Evolutionary conservation across 352 stramenopile species (phyloP), one percentile per base, ranked within the genome.

Genomic region (Phytopythium aichiense): DNA sequence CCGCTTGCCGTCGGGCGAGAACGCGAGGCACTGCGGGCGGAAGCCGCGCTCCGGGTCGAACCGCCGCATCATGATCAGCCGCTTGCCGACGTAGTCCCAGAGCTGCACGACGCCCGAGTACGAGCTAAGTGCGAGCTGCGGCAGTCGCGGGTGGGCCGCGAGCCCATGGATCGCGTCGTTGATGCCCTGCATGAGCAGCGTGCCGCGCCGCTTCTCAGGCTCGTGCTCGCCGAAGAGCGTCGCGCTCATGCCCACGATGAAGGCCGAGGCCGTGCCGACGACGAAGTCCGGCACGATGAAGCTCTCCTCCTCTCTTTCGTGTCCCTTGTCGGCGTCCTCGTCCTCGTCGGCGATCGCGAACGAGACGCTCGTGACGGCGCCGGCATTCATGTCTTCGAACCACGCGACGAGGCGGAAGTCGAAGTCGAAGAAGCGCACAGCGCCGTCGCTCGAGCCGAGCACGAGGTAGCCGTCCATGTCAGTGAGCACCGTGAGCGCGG

Each of bases 311-410:
- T 85, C 72, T 22, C 65, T 64, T 31, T 68, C 45, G 7, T 35
- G 45, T 20, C 18, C 56, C 22, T 7, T 60, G 15, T 40, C 56
- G 30, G 28, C 23, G 16, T 63, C n/a, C 35, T 69, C 58, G 30
- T 65, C 46, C 16, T 20, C 66, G 30, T 69, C 60, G 45, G 66
- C 35, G 56, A 66, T 30, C 53, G 81, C 72, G 63, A 98, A 98
- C 16, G 91, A 98, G 18, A 98, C 74, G 35, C 85, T 95, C 7
- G 73, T 92, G 51, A 98, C 77, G 0, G 88, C 70, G 0, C 93
- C 93, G 33, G 91, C 91, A 56, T 95, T 92, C 37, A 98, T 80
- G 60, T 98, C 92, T 67, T 98, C 93, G 58, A 95, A 98, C 91
- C 92, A 98, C 16, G 92, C 88, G 28, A 96, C 79, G 20, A 98